These are phyloP conservation scores for Papiliotrema fonsecae DNA, from an alignment of 1,284 basidiomycete species.

Conservation along the genomic window DNA sequence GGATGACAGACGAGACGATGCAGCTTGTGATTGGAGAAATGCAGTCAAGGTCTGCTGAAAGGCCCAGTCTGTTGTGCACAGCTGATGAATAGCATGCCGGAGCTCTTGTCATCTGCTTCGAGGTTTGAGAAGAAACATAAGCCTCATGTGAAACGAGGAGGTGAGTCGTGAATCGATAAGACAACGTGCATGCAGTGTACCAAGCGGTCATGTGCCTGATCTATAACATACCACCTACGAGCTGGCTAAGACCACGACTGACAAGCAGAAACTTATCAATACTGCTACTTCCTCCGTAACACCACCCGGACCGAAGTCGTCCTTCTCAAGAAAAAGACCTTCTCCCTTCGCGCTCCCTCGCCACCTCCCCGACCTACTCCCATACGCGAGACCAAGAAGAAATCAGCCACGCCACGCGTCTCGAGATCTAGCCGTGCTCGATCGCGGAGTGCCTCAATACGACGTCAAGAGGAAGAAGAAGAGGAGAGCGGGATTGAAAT, in stretches of 20 bases:
- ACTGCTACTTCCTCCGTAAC: slow-evolving; percentile 43
- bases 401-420: neutral
- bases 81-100: slow-evolving; percentile 18
- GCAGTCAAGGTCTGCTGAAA: slow-evolving; percentile 27
- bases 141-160: slow-evolving; percentile 43
- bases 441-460: slow-evolving; percentile 8
- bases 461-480: slow-evolving; percentile 7
- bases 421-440: slow-evolving; percentile 3
- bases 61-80: neutral
- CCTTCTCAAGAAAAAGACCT: slow-evolving; percentile 42
- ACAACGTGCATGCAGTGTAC: too few species aligned
- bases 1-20: slow-evolving; percentile 40
- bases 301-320: slow-evolving; percentile 44
- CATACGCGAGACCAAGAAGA: neutral
- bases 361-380: slow-evolving; percentile 20
- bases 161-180: too few species aligned
- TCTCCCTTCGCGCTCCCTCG: slow-evolving; percentile 32
- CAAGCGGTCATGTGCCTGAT: neutral
- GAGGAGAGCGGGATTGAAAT: slow-evolving; percentile 14
- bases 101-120: slow-evolving; percentile 21
- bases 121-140: slow-evolving; percentile 36
- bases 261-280: slow-evolving; percentile 40
- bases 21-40: slow-evolving; percentile 39
- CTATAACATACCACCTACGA: too few species aligned
- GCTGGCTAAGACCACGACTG: slow-evolving; percentile 3